phyloP scores from a whole-genome alignment of 2,329 filamentous ascomycete species.

The Sphaceloma murrayae region DNA sequence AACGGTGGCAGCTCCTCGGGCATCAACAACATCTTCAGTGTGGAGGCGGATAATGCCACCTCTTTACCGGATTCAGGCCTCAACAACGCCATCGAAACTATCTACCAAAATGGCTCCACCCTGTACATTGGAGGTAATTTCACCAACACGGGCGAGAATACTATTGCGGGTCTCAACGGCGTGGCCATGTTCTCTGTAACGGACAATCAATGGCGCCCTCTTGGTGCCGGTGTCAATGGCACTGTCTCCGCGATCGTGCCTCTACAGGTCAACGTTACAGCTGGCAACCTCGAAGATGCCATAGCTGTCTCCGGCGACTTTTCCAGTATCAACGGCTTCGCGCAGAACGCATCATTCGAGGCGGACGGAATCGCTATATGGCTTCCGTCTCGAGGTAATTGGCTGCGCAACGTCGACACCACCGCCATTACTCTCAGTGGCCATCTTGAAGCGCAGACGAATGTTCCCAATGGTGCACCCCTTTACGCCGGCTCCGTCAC shows the following conservation, averaged over 20 bases:
- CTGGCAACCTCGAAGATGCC: conserved; percentile 57
- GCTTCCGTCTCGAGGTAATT: conserved; percentile 77
- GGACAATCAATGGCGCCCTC: conserved; percentile 60
- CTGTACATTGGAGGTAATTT: conserved; percentile 84
- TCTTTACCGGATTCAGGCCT: conserved; percentile 62
- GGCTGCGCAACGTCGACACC: conserved; percentile 68
- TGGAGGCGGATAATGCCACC: conserved; percentile 54
- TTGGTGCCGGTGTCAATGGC: conserved; percentile 82
- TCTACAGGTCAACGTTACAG: conserved; percentile 68
- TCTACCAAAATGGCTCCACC: conserved; percentile 55
- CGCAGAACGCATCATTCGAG: conserved; percentile 48
- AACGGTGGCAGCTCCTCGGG: conserved; percentile 29
- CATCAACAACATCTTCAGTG: conserved; percentile 66
- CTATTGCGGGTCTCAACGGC: conserved; percentile 57
- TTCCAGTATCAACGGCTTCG: conserved; percentile 59
- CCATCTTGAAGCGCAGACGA: conserved; percentile 59
- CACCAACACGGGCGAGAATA: conserved; percentile 57
- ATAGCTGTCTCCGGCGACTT: conserved; percentile 77
- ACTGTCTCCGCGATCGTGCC: conserved; percentile 64
- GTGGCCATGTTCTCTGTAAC: conserved; percentile 66
- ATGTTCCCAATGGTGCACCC: conserved; percentile 49
- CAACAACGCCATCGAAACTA: conserved; percentile 64
- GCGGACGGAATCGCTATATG: conserved; percentile 78
- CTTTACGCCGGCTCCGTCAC: conserved; percentile 77
- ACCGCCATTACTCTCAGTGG: conserved; percentile 60